Evolutionary conservation across 176 grass and related monocot species (phyloP).

Genomic region (Coix lacrymajobi): DNA sequence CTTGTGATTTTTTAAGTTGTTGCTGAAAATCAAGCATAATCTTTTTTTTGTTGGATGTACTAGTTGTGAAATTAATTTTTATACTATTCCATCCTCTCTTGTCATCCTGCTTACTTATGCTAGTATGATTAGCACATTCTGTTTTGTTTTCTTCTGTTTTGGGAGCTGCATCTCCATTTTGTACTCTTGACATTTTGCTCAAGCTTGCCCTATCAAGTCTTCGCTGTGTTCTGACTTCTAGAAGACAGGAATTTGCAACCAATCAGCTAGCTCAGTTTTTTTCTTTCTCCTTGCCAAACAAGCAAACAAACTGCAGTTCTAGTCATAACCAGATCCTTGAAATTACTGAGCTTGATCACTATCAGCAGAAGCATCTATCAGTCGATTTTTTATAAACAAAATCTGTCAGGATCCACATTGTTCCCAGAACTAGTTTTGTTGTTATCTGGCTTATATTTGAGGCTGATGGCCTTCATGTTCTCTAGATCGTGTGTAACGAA

Average conservation of each 20-base stretch:
- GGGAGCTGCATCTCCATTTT: not conserved
- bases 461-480: too few species aligned
- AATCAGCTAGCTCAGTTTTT: not conserved
- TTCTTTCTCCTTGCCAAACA: not conserved
- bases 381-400: not conserved
- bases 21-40: too few species aligned
- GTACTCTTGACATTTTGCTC: not conserved
- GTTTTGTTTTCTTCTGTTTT: slow-evolving; percentile 1
- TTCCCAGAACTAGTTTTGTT: too few species aligned
- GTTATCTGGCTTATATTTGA: too few species aligned
- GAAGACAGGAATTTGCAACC: slow-evolving; percentile 1
- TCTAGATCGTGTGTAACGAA: too few species aligned
- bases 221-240: not conserved
- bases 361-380: not conserved
- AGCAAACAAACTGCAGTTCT: not conserved
- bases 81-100: not conserved
- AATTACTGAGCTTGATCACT: not conserved
- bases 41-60: too few species aligned
- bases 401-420: too few species aligned
- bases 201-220: not conserved
- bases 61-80: not conserved
- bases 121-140: not conserved
- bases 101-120: not conserved
- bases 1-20: too few species aligned
- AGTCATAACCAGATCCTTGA: not conserved